Conservation (phyloP, 2,329 filamentous ascomycete species). For the Fusarium multiceps region DNA sequence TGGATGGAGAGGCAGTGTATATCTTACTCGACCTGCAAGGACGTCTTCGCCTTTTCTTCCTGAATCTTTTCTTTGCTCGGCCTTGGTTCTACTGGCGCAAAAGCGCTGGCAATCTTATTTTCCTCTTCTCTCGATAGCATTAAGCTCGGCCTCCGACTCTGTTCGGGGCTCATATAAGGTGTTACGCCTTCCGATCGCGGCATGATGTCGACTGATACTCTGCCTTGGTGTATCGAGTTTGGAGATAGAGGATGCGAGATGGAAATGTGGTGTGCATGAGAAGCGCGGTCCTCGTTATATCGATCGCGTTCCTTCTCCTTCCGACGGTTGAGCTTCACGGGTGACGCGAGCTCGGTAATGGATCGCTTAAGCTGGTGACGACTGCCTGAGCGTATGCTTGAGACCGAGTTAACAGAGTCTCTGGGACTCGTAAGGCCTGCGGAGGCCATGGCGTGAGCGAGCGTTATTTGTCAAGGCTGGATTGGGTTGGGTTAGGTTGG, state of each 20-base stretch:
- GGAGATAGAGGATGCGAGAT: constrained; percentile 39
- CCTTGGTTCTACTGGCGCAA: constrained; percentile 36
- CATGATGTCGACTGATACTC: constrained; percentile 59
- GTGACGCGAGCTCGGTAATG: constrained; percentile 64
- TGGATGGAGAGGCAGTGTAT: background rate
- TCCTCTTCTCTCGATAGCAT: constrained; percentile 49
- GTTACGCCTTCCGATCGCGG: constrained; percentile 59
- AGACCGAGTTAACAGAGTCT: constrained; percentile 41
- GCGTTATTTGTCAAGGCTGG: constrained; percentile 4
- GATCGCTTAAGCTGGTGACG: constrained; percentile 68
- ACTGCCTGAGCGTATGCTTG: constrained; percentile 45
- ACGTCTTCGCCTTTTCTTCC: constrained; percentile 52
- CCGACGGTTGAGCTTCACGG: constrained; percentile 55
- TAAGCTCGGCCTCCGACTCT: constrained; percentile 58
- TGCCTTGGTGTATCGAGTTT: constrained; percentile 47
- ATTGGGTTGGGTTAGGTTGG: background rate
- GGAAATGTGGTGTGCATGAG: constrained; percentile 32
- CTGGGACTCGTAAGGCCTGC: constrained; percentile 42
- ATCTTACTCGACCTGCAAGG: constrained; percentile 50
- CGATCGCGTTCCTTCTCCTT: constrained; percentile 46
- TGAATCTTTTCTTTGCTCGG: constrained; percentile 51
- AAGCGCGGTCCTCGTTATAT: constrained; percentile 47
- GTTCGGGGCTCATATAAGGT: constrained; percentile 56
- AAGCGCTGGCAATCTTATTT: constrained; percentile 24
- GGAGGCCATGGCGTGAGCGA: constrained; percentile 39